A percentile compares a stretch with the other conserved stretches of the same genome.
Conservation (phyloP, 768 basidiomycete species). For the Podaxis mareebaensis region DNA sequence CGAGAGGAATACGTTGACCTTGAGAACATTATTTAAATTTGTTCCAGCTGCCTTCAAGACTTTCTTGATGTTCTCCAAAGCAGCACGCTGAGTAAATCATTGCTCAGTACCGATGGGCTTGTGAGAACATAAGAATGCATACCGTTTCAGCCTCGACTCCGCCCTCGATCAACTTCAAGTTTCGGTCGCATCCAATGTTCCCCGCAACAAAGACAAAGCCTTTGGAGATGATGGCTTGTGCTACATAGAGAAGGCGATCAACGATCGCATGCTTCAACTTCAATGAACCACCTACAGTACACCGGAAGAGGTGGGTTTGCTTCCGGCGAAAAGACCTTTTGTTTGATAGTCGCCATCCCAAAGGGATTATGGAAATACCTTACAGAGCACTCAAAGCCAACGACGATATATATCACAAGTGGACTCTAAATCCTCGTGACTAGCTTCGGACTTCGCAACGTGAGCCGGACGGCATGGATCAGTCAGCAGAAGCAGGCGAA, state of each 20-base stretch:
- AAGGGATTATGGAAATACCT: neutral
- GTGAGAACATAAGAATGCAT: neutral
- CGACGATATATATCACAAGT: neutral
- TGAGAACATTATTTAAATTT: conserved; percentile 16
- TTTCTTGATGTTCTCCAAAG: conserved; percentile 19
- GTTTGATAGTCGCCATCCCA: conserved; percentile 1
- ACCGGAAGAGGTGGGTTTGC: conserved; percentile 16
- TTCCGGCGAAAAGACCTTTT: conserved; percentile 14
- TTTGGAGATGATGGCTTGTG: conserved; percentile 20
- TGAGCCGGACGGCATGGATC: neutral
- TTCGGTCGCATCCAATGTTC: conserved; percentile 18
- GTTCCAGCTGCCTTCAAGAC: conserved; percentile 21
- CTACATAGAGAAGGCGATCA: neutral
- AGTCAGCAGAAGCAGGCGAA: neutral
- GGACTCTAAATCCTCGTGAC: neutral
- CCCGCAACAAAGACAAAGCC: conserved; percentile 21
- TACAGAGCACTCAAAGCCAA: neutral
- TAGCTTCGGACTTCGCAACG: neutral
- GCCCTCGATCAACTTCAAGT: conserved; percentile 19
- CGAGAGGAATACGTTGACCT: conserved; percentile 18
- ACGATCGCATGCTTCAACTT: neutral
- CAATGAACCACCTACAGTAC: conserved; percentile 3
- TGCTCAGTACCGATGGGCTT: neutral
- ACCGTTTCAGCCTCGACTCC: conserved; percentile 20
- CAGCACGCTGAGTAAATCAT: conserved; percentile 17